Conservation (phyloP, 164 flowering plant species). For the Piper betle region DNA sequence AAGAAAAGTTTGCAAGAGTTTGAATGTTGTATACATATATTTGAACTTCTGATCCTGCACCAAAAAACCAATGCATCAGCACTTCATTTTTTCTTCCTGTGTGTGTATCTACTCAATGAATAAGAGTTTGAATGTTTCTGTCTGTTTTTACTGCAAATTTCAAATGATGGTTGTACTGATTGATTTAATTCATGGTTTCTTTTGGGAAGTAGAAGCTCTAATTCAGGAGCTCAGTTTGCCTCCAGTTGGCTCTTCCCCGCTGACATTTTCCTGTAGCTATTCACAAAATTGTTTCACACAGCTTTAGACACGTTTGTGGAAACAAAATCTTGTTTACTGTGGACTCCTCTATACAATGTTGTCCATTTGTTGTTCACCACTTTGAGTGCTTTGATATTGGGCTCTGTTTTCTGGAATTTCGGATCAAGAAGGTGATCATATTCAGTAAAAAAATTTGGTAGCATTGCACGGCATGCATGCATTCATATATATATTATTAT, state of each 20-base stretch:
- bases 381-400: constrained; percentile 46
- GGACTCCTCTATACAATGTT: constrained; percentile 74
- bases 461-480: no score
- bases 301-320: constrained; percentile 53
- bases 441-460: no score
- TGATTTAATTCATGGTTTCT: not conserved
- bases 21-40: constrained; percentile 23
- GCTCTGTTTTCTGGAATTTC: constrained; percentile 69
- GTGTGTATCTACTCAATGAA: no score
- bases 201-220: constrained; percentile 58
- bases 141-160: no score
- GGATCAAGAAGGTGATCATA: constrained; percentile 79
- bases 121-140: no score
- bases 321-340: constrained; percentile 82
- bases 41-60: no score
- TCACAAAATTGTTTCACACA: constrained; percentile 39
- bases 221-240: constrained; percentile 49
- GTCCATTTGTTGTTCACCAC: constrained; percentile 53
- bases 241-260: constrained; percentile 45
- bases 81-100: no score
- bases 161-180: no score
- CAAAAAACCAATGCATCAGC: no score
- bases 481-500: no score
- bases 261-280: constrained; percentile 42
- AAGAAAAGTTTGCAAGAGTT: constrained; percentile 47